Percentiles rank a stretch among this genome's conserved stretches.
These are phyloP conservation scores for Candida stauntonica DNA, from an alignment of 805 yeast species.

Conservation along the genomic window DNA sequence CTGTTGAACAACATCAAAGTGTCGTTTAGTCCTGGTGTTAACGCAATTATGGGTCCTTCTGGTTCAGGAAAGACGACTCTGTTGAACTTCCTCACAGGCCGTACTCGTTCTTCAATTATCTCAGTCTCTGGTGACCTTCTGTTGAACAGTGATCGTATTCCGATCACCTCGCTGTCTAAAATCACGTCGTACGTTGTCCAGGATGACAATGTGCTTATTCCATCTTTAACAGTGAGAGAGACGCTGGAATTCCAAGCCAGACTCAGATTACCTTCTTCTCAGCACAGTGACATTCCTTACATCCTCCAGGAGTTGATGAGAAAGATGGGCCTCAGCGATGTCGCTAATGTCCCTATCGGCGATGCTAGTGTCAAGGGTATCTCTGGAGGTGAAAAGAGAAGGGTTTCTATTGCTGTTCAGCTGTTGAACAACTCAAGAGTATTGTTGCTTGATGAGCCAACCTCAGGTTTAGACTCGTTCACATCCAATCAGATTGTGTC, in stretches of 20 bases:
- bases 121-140: constrained; percentile 37
- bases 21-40: constrained; percentile 67
- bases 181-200: constrained; percentile 74
- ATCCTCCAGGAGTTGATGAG: constrained; percentile 65
- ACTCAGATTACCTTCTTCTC: constrained; percentile 49
- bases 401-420: constrained; percentile 80
- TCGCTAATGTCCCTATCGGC: constrained; percentile 39
- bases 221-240: constrained; percentile 73
- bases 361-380: constrained; percentile 58
- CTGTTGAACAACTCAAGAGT: constrained; percentile 61
- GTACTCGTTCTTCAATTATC: constrained; percentile 33
- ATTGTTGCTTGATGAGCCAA: constrained; percentile 79
- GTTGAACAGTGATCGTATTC: constrained; percentile 38
- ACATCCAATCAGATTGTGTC: constrained; percentile 66
- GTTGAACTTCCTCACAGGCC: constrained; percentile 56
- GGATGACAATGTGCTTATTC: constrained; percentile 67
- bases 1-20: constrained; percentile 42
- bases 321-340: constrained; percentile 35
- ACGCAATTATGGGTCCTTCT: constrained; percentile 78
- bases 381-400: constrained; percentile 77
- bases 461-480: constrained; percentile 81
- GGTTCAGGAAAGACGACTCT: constrained; percentile 76
- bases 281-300: constrained; percentile 38
- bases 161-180: constrained; percentile 31
- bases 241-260: constrained; percentile 70